A percentile compares a stretch with the other conserved stretches of the same genome.
Conservation (phyloP, 2,329 filamentous ascomycete species). For the Colletotrichum cuscutae region DNA sequence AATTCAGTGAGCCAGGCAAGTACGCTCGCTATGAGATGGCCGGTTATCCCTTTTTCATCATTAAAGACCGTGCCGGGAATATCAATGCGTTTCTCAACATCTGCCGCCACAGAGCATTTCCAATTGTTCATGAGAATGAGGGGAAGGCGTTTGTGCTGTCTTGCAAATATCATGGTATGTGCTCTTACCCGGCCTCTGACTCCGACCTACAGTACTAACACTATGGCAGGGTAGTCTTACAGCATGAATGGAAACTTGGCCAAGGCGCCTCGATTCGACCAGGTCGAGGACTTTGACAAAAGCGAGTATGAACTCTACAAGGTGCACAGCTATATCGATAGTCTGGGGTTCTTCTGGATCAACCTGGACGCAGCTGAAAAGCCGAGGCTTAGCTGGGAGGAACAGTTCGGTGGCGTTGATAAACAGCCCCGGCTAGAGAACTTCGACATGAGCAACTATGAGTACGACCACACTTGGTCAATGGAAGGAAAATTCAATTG, state of each 20-base stretch:
- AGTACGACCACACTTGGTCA: not conserved
- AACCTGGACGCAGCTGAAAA: not conserved
- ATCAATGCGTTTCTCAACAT: no score
- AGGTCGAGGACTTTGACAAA: not conserved
- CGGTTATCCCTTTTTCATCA: slow-evolving; percentile 28
- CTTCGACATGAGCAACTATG: not conserved
- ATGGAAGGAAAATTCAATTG: no score
- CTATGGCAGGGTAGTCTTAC: not conserved
- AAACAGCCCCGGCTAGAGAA: not conserved
- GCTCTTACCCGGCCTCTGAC: no score
- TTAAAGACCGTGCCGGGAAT: no score
- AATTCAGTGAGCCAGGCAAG: slow-evolving; percentile 29
- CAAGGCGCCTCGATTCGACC: not conserved
- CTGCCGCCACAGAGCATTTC: no score
- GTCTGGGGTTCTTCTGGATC: not conserved
- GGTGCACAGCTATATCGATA: not conserved
- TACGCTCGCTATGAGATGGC: slow-evolving; percentile 33
- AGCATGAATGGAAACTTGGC: not conserved
- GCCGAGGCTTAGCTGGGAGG: not conserved
- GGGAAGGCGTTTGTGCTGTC: no score
- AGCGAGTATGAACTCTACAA: not conserved
- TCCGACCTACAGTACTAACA: no score
- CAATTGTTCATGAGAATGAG: no score
- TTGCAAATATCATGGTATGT: no score
- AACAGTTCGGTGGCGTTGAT: not conserved